Conservation (phyloP, 2,329 filamentous ascomycete species). For the Allantophomopsis cytisporea region DNA sequence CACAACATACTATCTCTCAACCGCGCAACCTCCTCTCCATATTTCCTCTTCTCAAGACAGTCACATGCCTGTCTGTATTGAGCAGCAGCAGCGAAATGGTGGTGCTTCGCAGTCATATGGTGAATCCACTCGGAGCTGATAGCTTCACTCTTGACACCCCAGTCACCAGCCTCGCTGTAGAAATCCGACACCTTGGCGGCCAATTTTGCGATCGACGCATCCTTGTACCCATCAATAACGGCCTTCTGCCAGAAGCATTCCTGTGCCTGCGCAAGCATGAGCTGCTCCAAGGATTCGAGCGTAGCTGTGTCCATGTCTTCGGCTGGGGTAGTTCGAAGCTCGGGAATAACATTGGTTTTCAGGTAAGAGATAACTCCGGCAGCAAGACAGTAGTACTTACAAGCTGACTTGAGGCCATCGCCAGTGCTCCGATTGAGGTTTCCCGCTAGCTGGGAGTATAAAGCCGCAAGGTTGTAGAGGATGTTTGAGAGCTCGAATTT, state of each 20-base stretch:
- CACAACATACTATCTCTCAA: constrained; percentile 71
- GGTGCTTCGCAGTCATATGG: constrained; percentile 91
- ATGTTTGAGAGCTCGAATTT: constrained; percentile 84
- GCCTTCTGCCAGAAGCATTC: constrained; percentile 99
- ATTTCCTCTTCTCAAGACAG: constrained; percentile 83
- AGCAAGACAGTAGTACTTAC: constrained; percentile 78
- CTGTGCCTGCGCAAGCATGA: constrained; percentile 85
- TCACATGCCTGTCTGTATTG: constrained; percentile 87
- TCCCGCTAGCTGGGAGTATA: constrained; percentile 86
- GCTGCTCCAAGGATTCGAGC: constrained; percentile 66
- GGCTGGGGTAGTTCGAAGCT: constrained; percentile 70
- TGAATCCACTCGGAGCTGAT: constrained; percentile 95
- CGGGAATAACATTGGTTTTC: constrained; percentile 62
- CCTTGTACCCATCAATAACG: constrained; percentile 85
- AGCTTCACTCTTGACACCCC: constrained; percentile 75
- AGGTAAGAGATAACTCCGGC: constrained; percentile 76
- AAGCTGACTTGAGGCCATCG: constrained; percentile 77
- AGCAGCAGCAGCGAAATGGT: constrained; percentile 91
- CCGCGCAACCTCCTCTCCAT: constrained; percentile 88
- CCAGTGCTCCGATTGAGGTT: constrained; percentile 63
- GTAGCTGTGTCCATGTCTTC: constrained; percentile 94
- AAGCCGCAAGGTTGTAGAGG: constrained; percentile 81
- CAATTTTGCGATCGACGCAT: constrained; percentile 81
- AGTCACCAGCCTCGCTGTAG: constrained; percentile 73
- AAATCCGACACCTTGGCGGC: constrained; percentile 85